Percentiles rank a stretch among this genome's conserved stretches.
phyloP scores from a whole-genome alignment of 2,329 filamentous ascomycete genomes.

The Hysterium pulicare region DNA sequence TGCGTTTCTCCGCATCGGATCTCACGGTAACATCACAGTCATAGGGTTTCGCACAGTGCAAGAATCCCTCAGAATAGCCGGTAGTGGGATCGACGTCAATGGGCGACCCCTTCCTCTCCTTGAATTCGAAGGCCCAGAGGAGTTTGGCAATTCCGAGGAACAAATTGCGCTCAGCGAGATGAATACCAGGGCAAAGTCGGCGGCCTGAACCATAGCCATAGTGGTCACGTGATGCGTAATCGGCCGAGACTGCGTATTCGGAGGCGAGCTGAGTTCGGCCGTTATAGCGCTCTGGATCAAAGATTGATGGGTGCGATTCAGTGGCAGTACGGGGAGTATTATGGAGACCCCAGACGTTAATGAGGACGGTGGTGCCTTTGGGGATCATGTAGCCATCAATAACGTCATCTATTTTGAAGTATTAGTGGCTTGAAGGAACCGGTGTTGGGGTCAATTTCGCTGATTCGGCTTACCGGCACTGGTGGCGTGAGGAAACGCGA shows the following conservation, averaged over 20 bases:
- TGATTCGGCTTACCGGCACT: no score
- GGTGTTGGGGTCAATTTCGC: constrained; percentile 5
- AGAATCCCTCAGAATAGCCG: constrained; percentile 6
- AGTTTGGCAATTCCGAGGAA: constrained; percentile 15
- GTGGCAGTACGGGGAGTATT: constrained; percentile 17
- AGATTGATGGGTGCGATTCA: constrained; percentile 13
- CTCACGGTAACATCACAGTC: constrained; percentile 1
- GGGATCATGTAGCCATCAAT: constrained; percentile 43
- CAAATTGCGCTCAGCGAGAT: constrained; percentile 18
- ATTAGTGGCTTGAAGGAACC: constrained; percentile 9
- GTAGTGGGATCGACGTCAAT: constrained; percentile 3
- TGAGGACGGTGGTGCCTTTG: constrained; percentile 36
- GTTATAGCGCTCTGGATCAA: constrained; percentile 8
- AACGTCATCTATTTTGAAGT: constrained; percentile 40
- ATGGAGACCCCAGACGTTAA: constrained; percentile 40
- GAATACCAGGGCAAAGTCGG: constrained; percentile 27
- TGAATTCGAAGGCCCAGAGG: constrained; percentile 10
- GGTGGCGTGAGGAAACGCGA: constrained; percentile 41
- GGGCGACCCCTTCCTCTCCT: background rate
- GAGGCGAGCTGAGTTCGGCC: background rate
- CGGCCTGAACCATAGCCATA: constrained; percentile 19
- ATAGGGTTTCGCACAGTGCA: constrained; percentile 4
- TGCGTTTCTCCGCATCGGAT: background rate
- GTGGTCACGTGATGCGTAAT: constrained; percentile 8
- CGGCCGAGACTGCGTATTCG: background rate